These are phyloP conservation scores for Starmerella lactis-condensi DNA, from an alignment of 805 yeast genomes.

Conservation along the genomic window DNA sequence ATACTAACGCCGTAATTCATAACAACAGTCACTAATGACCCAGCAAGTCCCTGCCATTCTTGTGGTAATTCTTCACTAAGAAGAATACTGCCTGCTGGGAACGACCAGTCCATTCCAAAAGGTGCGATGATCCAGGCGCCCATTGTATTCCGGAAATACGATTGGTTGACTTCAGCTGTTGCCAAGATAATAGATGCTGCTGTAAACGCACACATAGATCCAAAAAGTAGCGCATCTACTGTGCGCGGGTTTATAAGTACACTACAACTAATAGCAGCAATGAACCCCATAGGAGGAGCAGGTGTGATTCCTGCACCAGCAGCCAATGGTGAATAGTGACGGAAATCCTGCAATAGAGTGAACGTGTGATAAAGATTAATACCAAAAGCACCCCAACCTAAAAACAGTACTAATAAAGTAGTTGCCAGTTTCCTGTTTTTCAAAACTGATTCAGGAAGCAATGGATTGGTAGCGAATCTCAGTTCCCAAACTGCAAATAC, in stretches of 20 bases:
- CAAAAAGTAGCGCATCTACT: conserved; percentile 33
- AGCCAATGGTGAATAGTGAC: conserved; percentile 31
- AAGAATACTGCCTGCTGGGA: conserved; percentile 52
- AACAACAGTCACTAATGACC: conserved; percentile 49
- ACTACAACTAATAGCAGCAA: conserved; percentile 38
- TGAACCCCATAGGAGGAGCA: conserved; percentile 33
- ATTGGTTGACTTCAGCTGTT: conserved; percentile 38
- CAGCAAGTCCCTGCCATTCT: conserved; percentile 59
- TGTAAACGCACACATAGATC: conserved; percentile 36
- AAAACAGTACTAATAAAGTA: conserved; percentile 32
- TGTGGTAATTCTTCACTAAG: conserved; percentile 41
- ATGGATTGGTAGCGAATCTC: conserved; percentile 30
- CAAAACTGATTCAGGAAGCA: conserved; percentile 36
- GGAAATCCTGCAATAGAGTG: conserved; percentile 32
- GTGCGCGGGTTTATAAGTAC: conserved; percentile 29
- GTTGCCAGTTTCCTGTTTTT: conserved; percentile 27
- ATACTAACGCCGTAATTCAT: conserved; percentile 54
- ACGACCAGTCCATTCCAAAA: conserved; percentile 63
- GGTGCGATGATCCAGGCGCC: conserved; percentile 37
- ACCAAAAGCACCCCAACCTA: conserved; percentile 70
- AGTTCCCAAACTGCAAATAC: conserved; percentile 35
- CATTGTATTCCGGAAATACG: conserved; percentile 39
- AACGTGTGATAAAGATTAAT: conserved; percentile 50
- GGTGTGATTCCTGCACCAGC: conserved; percentile 32
- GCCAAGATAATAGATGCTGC: conserved; percentile 37